A percentile compares a stretch with the other conserved stretches of the same genome.
phyloP scores from a whole-genome alignment of 2,329 filamentous ascomycete genomes.

The Exophiala sp. region DNA sequence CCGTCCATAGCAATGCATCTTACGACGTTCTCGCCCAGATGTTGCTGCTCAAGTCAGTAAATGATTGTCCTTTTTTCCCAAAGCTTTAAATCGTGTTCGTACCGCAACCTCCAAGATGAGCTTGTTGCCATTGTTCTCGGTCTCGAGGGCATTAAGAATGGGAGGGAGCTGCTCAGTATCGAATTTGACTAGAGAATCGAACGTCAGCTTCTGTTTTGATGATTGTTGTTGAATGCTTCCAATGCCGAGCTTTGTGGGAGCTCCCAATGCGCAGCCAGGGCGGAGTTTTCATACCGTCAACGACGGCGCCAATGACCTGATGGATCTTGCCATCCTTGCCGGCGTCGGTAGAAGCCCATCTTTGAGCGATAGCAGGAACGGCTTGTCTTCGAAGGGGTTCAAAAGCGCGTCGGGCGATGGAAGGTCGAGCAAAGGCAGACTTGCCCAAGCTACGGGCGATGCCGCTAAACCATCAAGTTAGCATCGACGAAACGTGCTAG shows the following conservation, averaged over 20 bases:
- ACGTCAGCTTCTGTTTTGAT: slow-evolving; percentile 18
- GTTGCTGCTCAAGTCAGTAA: slow-evolving; percentile 63
- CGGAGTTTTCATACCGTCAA: slow-evolving; percentile 68
- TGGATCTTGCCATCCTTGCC: slow-evolving; percentile 58
- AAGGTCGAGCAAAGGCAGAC: slow-evolving; percentile 51
- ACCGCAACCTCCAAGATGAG: slow-evolving; percentile 94
- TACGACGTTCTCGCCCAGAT: slow-evolving; percentile 98
- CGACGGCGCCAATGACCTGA: slow-evolving; percentile 96
- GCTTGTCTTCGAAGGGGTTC: slow-evolving; percentile 53
- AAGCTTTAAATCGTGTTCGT: slow-evolving; percentile 41
- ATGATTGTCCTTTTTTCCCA: background rate
- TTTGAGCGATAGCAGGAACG: slow-evolving; percentile 53
- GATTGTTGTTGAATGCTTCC: slow-evolving; percentile 18
- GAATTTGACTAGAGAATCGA: slow-evolving; percentile 73
- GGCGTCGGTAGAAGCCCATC: slow-evolving; percentile 57
- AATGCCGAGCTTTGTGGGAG: slow-evolving; percentile 36
- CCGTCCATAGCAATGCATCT: slow-evolving; percentile 99
- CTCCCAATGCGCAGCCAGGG: slow-evolving; percentile 36
- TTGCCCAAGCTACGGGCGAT: slow-evolving; percentile 60
- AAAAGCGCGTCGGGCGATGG: slow-evolving; percentile 51
- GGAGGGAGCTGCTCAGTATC: slow-evolving; percentile 85
- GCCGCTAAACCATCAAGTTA: slow-evolving; percentile 46
- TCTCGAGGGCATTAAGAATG: slow-evolving; percentile 95
- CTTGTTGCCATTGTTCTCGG: slow-evolving; percentile 86
- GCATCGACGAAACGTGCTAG: slow-evolving; percentile 36